Base-by-base conservation (phyloP, 208 protist species). In the Trypanosoma mega region DNA sequence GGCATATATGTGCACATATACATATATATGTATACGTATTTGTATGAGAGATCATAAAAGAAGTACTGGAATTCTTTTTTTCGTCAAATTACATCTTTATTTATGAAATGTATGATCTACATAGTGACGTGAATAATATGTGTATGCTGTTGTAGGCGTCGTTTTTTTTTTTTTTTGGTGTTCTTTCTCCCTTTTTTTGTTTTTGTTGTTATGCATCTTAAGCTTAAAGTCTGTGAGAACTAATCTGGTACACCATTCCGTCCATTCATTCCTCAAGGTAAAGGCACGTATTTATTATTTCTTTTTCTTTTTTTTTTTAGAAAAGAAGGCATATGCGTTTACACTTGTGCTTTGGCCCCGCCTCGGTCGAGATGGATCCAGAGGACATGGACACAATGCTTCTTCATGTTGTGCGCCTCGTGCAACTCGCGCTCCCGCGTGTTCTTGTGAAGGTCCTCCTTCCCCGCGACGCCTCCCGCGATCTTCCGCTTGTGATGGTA, bases 131-230 rank as follows among this genome's bases (percentile, higher is more conserved):
- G n/a, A n/a, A n/a, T n/a, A n/a, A n/a, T n/a, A n/a, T n/a, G n/a
- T n/a, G n/a, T n/a, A n/a, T n/a, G n/a, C n/a, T n/a, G n/a, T n/a
- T n/a, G n/a, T n/a, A n/a, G n/a, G n/a, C n/a, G n/a, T n/a, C n/a
- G n/a, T n/a, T n/a, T n/a, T n/a, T n/a, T n/a, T n/a, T n/a, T n/a
- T n/a, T n/a, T n/a, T n/a, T n/a, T n/a, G n/a, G n/a, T n/a, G n/a
- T n/a, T n/a, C n/a, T n/a, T n/a, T n/a, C n/a, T n/a, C n/a, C n/a
- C n/a, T 5, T 16, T 34, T 58, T 7, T 58, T 45, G 12, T 46
- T 27, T 12, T 65, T 56, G n/a, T 65, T 64, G 18, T 39, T 55
- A 50, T 54, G n/a, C n/a, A n/a, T n/a, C n/a, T n/a, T n/a, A n/a
- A n/a, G n/a, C n/a, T n/a, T n/a, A n/a, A n/a, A n/a, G n/a, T n/a